Evolutionary conservation across 768 basidiomycete genomes (phyloP).

Genomic region (Pulveroboletus sp.): DNA sequence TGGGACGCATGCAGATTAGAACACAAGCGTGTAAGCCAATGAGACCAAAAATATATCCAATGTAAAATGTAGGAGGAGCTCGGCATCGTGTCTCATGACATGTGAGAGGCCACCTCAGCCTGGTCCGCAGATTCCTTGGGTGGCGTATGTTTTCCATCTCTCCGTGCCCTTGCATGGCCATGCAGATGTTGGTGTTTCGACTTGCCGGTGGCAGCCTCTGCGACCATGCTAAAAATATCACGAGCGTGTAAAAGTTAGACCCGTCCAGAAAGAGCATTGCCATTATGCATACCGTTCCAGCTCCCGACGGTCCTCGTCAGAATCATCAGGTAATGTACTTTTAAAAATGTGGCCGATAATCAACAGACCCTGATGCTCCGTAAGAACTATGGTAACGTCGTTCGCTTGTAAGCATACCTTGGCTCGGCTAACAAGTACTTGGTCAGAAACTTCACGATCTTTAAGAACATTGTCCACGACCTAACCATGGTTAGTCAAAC

Average conservation of each 20-base stretch:
- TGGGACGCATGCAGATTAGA: slow-evolving; percentile 19
- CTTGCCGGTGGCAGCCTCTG: slow-evolving; percentile 76
- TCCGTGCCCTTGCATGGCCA: slow-evolving; percentile 20
- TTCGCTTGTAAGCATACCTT: slow-evolving; percentile 47
- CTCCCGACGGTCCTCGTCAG: slow-evolving; percentile 90
- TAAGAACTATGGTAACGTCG: not conserved
- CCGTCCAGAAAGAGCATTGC: not conserved
- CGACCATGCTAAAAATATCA: slow-evolving; percentile 60
- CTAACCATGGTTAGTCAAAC: slow-evolving; percentile 25
- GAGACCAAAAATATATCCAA: slow-evolving; percentile 14
- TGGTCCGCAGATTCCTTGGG: slow-evolving; percentile 31
- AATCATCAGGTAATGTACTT: slow-evolving; percentile 75
- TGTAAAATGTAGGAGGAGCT: slow-evolving; percentile 11
- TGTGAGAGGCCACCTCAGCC: slow-evolving; percentile 12
- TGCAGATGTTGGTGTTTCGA: slow-evolving; percentile 46
- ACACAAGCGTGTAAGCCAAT: slow-evolving; percentile 13
- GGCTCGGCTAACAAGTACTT: slow-evolving; percentile 72
- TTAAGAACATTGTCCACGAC: slow-evolving; percentile 84
- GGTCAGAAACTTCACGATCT: slow-evolving; percentile 69
- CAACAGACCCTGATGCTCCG: slow-evolving; percentile 61
- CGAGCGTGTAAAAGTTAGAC: slow-evolving; percentile 1
- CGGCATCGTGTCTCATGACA: slow-evolving; percentile 9
- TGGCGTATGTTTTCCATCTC: slow-evolving; percentile 38
- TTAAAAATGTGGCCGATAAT: slow-evolving; percentile 90
- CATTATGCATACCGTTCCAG: slow-evolving; percentile 70